phyloP scores from a whole-genome alignment of 345 rosid species.

The Sisymbrium irio region DNA sequence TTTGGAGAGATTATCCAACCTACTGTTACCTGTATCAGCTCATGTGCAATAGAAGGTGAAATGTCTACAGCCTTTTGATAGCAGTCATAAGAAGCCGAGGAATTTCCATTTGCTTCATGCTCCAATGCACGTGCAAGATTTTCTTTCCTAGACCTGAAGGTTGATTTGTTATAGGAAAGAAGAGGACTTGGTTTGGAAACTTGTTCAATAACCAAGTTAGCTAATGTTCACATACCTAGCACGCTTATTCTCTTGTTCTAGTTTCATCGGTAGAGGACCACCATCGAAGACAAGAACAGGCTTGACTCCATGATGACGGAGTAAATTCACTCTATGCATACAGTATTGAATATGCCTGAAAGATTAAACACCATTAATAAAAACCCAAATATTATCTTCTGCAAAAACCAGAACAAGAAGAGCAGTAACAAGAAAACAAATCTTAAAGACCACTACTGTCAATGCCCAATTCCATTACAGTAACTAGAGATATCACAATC shows the following conservation, averaged over 20 bases:
- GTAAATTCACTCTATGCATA: slow-evolving; percentile 88
- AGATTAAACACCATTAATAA: slow-evolving; percentile 27
- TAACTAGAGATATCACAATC: neutral
- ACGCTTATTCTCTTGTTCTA: slow-evolving; percentile 95
- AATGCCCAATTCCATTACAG: neutral
- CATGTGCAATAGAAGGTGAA: slow-evolving; percentile 86
- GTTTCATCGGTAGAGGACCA: slow-evolving; percentile 89
- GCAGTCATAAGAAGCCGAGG: slow-evolving; percentile 83
- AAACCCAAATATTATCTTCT: slow-evolving; percentile 9
- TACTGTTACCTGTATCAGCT: slow-evolving; percentile 67
- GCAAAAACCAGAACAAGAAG: slow-evolving; percentile 18
- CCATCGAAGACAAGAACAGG: slow-evolving; percentile 94
- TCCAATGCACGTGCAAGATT: slow-evolving; percentile 80
- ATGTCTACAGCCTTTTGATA: slow-evolving; percentile 95
- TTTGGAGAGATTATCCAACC: neutral
- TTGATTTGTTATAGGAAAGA: neutral
- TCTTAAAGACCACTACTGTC: neutral
- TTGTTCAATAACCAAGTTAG: neutral
- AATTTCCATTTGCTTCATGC: slow-evolving; percentile 79
- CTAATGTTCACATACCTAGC: slow-evolving; percentile 56
- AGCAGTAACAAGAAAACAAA: slow-evolving; percentile 7
- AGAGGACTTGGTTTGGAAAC: neutral
- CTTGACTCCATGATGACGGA: slow-evolving; percentile 78
- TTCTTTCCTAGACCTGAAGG: slow-evolving; percentile 74
- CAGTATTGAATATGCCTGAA: slow-evolving; percentile 88